Evolutionary conservation across 306 rosid genomes (phyloP).

Genomic region (Casuarina cunninghamiana): DNA sequence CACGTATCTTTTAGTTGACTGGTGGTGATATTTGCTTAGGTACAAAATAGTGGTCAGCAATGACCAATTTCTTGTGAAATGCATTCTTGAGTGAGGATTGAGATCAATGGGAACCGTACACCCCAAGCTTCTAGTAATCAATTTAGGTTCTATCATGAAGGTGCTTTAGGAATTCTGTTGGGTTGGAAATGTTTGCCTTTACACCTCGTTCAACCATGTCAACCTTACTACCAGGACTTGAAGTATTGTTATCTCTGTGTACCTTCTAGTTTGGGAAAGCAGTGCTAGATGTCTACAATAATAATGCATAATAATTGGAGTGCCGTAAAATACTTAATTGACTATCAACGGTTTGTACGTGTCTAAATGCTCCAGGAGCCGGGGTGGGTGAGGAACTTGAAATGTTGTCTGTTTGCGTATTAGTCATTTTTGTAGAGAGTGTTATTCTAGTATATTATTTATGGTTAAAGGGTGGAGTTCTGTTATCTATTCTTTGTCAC

Average conservation of each 20-base stretch:
- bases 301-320: neutral
- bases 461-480: conserved; percentile 5
- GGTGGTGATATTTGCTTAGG: neutral
- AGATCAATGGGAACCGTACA: neutral
- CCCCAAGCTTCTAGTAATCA: neutral
- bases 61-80: neutral
- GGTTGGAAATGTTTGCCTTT: neutral
- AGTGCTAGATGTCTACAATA: neutral
- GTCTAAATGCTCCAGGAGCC: conserved; percentile 2
- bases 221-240: neutral
- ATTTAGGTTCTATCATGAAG: neutral
- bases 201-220: neutral
- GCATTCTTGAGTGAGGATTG: neutral
- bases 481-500: conserved; percentile 1
- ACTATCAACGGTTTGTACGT: neutral
- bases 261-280: neutral
- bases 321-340: neutral
- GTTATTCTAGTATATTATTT: neutral
- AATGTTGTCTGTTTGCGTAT: neutral
- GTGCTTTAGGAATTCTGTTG: neutral
- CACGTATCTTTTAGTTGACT: neutral
- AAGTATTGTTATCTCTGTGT: neutral
- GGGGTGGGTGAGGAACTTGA: conserved; percentile 3
- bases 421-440: neutral
- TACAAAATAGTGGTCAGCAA: neutral